Evolutionary conservation across 2,329 filamentous ascomycete genomes (phyloP).

Genomic region (Pyrenochaeta sp.): DNA sequence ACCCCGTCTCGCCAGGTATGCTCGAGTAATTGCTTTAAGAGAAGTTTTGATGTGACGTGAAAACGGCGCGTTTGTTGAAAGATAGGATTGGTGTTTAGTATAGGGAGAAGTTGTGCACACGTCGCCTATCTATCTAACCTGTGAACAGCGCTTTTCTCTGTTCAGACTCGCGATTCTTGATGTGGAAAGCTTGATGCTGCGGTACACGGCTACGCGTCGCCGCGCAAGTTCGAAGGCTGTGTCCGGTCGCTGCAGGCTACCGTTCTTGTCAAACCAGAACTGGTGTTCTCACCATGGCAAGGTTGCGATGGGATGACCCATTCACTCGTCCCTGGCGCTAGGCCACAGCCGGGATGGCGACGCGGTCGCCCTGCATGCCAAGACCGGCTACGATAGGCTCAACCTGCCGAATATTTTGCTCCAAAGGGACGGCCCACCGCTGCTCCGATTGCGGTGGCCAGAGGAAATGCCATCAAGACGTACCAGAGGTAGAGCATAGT

Average conservation of each 20-base stretch:
- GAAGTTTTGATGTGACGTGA: neutral
- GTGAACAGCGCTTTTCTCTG: neutral
- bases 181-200: conserved; percentile 6
- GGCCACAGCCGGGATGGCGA: conserved; percentile 1
- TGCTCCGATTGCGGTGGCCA: conserved; percentile 24
- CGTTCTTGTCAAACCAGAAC: neutral
- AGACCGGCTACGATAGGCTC: conserved; percentile 20
- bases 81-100: neutral
- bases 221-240: conserved; percentile 23
- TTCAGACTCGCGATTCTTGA: neutral
- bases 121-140: no score
- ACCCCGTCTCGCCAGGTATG: no score
- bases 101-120: neutral
- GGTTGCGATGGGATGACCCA: conserved; percentile 3
- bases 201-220: conserved; percentile 18
- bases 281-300: neutral
- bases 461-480: neutral
- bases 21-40: no score
- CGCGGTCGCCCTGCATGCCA: conserved; percentile 21
- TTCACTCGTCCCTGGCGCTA: conserved; percentile 25
- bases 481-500: neutral
- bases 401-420: conserved; percentile 18
- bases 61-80: neutral
- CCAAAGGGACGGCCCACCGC: conserved; percentile 18
- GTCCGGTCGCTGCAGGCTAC: conserved; percentile 4